phyloP scores from a whole-genome alignment of 441 rosid genomes.

The Erodium texanum region DNA sequence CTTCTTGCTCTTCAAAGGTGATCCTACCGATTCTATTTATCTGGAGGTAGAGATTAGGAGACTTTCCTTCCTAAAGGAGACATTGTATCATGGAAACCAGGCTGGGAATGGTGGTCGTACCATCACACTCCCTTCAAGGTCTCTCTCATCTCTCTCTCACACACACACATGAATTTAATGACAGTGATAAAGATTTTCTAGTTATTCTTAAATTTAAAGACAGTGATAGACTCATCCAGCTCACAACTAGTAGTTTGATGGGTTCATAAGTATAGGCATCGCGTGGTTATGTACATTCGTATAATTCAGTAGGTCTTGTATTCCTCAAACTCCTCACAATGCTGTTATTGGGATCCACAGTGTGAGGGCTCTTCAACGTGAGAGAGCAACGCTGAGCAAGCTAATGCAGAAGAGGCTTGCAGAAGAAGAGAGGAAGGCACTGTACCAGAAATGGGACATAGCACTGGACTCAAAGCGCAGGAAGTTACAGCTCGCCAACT shows the following conservation, averaged over 20 bases:
- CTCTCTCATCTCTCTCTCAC: conserved; percentile 18
- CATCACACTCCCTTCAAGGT: conserved; percentile 69
- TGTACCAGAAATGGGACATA: conserved; percentile 64
- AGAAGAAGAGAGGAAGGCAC: conserved; percentile 47
- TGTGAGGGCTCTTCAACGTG: conserved; percentile 44
- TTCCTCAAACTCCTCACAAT: background rate
- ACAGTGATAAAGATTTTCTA: too few species aligned
- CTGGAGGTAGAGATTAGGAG: conserved; percentile 91
- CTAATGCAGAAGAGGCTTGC: conserved; percentile 54
- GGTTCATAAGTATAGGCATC: too few species aligned
- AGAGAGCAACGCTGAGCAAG: conserved; percentile 65
- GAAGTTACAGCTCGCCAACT: conserved; percentile 50
- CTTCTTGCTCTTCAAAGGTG: conserved; percentile 69
- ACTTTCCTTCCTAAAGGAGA: conserved; percentile 52
- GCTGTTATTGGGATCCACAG: background rate
- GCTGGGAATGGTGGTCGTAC: conserved; percentile 40
- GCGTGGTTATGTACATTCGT: too few species aligned
- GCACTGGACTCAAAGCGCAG: conserved; percentile 47
- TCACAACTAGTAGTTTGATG: too few species aligned
- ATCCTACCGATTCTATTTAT: conserved; percentile 64
- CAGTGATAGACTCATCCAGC: too few species aligned
- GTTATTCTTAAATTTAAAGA: too few species aligned
- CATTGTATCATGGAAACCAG: conserved; percentile 37
- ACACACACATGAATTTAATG: background rate
- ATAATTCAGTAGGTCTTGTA: too few species aligned